Evolutionary conservation across 345 rosid species (phyloP), one percentile per base, ranked within the genome.

Genomic region (Pelargonium nanum): DNA sequence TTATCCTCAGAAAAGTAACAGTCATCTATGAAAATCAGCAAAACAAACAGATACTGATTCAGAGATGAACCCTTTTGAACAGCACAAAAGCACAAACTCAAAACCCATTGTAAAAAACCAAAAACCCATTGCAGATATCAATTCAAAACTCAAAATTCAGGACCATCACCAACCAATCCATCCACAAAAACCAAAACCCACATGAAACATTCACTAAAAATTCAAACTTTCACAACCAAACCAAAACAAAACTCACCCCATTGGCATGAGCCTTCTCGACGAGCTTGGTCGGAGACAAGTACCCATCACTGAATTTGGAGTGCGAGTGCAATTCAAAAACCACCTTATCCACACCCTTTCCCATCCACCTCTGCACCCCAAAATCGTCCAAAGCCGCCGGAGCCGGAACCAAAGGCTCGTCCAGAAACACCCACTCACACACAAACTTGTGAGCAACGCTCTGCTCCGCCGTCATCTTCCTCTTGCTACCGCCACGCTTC

Each of bases 261-360:
- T 83, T 81, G 40, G 63, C 70, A 74, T 87, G 83, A 79, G 99
- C 99, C 70, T 83, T 84, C 76, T 93, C 88, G 4, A 93, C 85
- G 70, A 93, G 87, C 80, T 85, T 93, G 2, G 95, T 71, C 65
- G 99, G 99, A 19, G 99, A 80, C 65, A 93, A 70, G 76, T 74
- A 89, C 21, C 99, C 99, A 70, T 93, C 99, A 68, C 99, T 93
- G 74, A 55, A 82, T 68, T 89, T 93, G 48, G 97, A 82, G 74
- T 93, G 99, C 10, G 88, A 81, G 68, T 93, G 99, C 74, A 89
- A 77, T 72, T 93, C 99, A 68, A 89, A 93, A 5, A 84, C 78
- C 70, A 84, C 24, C 65, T 71, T 87, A 34, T 80, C 80, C 50
- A 52, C 60, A 12, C 67, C 64, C 26, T 72, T 70, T 17, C 73